These are phyloP conservation scores for Annulohypoxylon bovei DNA, from an alignment of 495 filamentous ascomycete genomes.

Conservation along the genomic window DNA sequence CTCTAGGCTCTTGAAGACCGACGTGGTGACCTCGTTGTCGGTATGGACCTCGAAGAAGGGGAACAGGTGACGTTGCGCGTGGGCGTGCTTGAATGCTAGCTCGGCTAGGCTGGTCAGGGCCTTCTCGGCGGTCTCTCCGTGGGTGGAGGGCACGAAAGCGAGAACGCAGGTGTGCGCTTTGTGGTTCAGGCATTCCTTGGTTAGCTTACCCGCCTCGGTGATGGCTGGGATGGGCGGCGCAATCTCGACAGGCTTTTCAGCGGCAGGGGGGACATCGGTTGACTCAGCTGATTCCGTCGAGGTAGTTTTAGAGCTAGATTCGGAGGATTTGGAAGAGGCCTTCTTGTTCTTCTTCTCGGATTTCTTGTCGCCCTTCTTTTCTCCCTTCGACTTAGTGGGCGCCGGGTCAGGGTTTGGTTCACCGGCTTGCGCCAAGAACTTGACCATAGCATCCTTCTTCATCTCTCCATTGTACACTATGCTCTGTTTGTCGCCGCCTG, in stretches of 20 bases:
- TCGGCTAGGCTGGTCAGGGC: slow-evolving; percentile 76
- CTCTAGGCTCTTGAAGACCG: slow-evolving; percentile 69
- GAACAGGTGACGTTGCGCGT: slow-evolving; percentile 74
- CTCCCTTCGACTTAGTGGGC: slow-evolving; percentile 61
- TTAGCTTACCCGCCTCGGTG: slow-evolving; percentile 66
- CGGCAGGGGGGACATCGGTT: slow-evolving; percentile 55
- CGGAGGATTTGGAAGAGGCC: slow-evolving; percentile 55
- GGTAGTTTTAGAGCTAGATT: slow-evolving; percentile 52
- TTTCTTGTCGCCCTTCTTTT: slow-evolving; percentile 61
- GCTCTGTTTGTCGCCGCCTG: slow-evolving; percentile 73
- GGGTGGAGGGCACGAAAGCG: slow-evolving; percentile 71
- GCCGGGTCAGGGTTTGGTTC: slow-evolving; percentile 77
- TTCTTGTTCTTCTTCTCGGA: slow-evolving; percentile 62
- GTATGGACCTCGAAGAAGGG: slow-evolving; percentile 81
- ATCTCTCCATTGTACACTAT: slow-evolving; percentile 84
- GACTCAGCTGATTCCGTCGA: slow-evolving; percentile 53
- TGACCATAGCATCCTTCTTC: slow-evolving; percentile 82
- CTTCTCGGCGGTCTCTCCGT: slow-evolving; percentile 62
- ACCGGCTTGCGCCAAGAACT: slow-evolving; percentile 83
- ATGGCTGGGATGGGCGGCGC: slow-evolving; percentile 63
- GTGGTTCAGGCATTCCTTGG: slow-evolving; percentile 73
- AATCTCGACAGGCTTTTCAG: slow-evolving; percentile 58
- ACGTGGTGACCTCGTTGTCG: slow-evolving; percentile 64
- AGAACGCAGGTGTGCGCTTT: slow-evolving; percentile 89
- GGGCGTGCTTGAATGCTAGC: slow-evolving; percentile 75